Conservation (phyloP, 768 basidiomycete species). For the Lanmaoa rubissima region DNA sequence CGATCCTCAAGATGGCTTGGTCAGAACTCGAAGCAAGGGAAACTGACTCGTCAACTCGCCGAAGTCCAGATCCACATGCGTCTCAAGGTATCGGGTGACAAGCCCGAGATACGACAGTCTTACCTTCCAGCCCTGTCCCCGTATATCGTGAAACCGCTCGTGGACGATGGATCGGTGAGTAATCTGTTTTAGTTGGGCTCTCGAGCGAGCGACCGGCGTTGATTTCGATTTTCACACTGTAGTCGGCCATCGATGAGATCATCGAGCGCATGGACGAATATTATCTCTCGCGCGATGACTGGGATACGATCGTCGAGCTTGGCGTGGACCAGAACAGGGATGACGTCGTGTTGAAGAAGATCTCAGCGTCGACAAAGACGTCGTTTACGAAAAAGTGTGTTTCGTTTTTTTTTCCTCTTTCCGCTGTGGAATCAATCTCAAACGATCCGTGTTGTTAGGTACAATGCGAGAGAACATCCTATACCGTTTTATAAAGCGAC, state of each 20-base stretch:
- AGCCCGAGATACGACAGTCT: slow-evolving; percentile 83
- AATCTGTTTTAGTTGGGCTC: neutral
- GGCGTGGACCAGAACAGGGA: slow-evolving; percentile 82
- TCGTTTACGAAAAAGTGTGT: slow-evolving; percentile 82
- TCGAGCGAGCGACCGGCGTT: neutral
- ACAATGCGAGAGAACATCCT: slow-evolving; percentile 87
- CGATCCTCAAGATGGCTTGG: slow-evolving; percentile 81
- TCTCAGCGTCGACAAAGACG: slow-evolving; percentile 76
- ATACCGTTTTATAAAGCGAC: slow-evolving; percentile 91
- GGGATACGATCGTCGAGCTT: slow-evolving; percentile 94
- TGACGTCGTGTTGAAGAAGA: slow-evolving; percentile 77
- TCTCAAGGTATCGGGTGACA: slow-evolving; percentile 87
- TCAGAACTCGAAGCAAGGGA: slow-evolving; percentile 91
- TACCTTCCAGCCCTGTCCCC: slow-evolving; percentile 90
- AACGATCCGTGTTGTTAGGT: slow-evolving; percentile 46
- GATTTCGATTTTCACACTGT: neutral
- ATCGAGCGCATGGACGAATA: slow-evolving; percentile 94
- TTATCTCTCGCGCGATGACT: slow-evolving; percentile 90
- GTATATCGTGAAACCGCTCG: slow-evolving; percentile 75
- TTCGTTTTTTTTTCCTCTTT: neutral
- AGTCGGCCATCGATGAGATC: slow-evolving; percentile 68
- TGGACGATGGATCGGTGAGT: slow-evolving; percentile 72
- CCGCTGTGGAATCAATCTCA: neutral
- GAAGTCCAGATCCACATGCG: slow-evolving; percentile 97
- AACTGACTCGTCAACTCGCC: slow-evolving; percentile 73